These are phyloP conservation scores for Daldinia vernicosa DNA, from an alignment of 495 filamentous ascomycete genomes.

Conservation along the genomic window DNA sequence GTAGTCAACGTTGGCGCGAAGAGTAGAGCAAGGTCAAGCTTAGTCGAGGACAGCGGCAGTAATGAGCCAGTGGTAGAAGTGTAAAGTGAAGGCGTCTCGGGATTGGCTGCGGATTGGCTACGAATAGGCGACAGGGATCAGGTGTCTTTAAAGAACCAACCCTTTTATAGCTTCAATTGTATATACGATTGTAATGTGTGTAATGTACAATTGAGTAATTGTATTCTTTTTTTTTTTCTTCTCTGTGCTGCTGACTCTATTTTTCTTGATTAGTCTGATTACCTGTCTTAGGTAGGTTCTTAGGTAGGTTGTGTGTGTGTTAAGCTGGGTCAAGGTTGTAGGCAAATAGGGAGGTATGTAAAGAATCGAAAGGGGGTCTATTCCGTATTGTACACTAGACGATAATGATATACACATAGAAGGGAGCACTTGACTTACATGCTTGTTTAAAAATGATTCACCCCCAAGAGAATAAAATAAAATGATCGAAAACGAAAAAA, in stretches of 20 bases:
- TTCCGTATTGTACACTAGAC: too few species aligned
- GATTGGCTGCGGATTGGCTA: conserved; percentile 41
- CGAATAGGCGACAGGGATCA: conserved; percentile 36
- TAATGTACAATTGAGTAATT: conserved; percentile 10
- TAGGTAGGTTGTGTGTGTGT: conserved; percentile 14
- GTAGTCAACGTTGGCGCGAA: conserved; percentile 27
- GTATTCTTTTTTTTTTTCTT: not conserved
- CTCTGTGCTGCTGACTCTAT: conserved; percentile 22
- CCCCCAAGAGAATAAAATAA: conserved; percentile 15
- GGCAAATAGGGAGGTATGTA: not conserved
- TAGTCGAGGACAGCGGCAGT: conserved; percentile 38
- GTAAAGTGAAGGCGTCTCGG: conserved; percentile 30
- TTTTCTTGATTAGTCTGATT: conserved; percentile 21
- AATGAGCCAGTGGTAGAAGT: conserved; percentile 38
- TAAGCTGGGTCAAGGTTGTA: conserved; percentile 7
- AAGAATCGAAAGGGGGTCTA: not conserved
- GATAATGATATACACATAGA: not conserved
- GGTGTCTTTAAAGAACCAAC: conserved; percentile 37
- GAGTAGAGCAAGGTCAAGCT: conserved; percentile 33
- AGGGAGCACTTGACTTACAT: conserved; percentile 25
- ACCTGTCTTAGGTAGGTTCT: too few species aligned
- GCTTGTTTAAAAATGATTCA: conserved; percentile 17
- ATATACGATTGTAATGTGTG: not conserved
- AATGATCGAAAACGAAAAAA: not conserved
- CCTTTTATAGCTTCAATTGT: conserved; percentile 33